Base-by-base conservation (phyloP, 495 filamentous ascomycete genomes). In the Neurospora sp. region DNA sequence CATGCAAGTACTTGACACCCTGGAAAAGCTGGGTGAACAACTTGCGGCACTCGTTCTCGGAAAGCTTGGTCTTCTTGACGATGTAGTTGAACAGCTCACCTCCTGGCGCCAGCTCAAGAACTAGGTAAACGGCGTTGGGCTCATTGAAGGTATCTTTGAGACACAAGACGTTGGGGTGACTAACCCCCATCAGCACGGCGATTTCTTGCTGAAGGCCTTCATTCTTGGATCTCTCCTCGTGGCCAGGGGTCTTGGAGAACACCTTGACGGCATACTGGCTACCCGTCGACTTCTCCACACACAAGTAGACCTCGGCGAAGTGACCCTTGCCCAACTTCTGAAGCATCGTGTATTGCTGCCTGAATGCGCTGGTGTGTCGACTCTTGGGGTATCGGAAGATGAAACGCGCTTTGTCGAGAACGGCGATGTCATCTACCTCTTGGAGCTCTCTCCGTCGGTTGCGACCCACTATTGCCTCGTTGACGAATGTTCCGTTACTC, bases 41-140 rank as follows among this genome's bases (percentile, higher is more conserved):
- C 79, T 92, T 94, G 35, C 94, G 89, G 16, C 92, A 86, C 76
- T 99, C 93, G 6, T 83, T 83, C 79, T 99, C 96, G 4, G 89
- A 90, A 73, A 99, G 82, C 78, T 97, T 97, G 77, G 91, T 86
- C 77, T 96, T 93, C 84, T 89, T 89, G 37, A 97, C 90, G 71
- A 99, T 97, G 79, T 89, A 88, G 75, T 98, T 97, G 85, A 99
- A 99, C 20, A 99, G 81, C 80, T 99, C 96, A 70, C 96, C 96
- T 78, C 96, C 93, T 0, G 92, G 85, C 2, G 95, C 95, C 75
- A 98, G 87, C 80, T 99, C 95, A 59, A 98, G 82, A 35, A 99
- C 90, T 65, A 99, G 84, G 82, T 98, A 98, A 8, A 98, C 94
- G 1, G 90, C 93, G 75, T 94, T 92, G 40, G 86, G 87, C 76